These are phyloP conservation scores for Phaeophleospora eucalypticola DNA, from an alignment of 2,329 filamentous ascomycete species.

Conservation along the genomic window DNA sequence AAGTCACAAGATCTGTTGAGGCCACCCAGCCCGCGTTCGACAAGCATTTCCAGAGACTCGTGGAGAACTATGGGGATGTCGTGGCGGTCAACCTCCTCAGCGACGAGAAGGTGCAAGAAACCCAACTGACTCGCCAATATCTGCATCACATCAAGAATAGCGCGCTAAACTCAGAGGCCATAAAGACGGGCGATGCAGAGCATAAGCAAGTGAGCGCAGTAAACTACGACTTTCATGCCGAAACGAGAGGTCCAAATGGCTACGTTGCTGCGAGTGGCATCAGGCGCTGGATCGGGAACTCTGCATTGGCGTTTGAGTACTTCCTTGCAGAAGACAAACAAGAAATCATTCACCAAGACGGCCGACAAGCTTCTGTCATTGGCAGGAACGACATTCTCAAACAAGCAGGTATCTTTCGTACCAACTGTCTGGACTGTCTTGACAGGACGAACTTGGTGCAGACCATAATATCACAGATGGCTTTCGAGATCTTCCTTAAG, in stretches of 20 bases:
- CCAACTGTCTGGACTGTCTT: constrained; percentile 92
- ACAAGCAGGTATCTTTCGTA: constrained; percentile 92
- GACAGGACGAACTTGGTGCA: constrained; percentile 96
- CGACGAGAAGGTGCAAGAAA: constrained; percentile 78
- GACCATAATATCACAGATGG: constrained; percentile 92
- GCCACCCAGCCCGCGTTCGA: constrained; percentile 93
- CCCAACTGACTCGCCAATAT: constrained; percentile 76
- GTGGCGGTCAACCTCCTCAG: constrained; percentile 95
- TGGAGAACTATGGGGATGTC: constrained; percentile 80
- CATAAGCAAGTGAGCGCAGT: constrained; percentile 75
- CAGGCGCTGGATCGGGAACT: constrained; percentile 69
- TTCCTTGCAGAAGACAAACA: constrained; percentile 73
- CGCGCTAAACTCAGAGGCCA: constrained; percentile 57
- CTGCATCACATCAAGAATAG: constrained; percentile 71
- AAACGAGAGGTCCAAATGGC: constrained; percentile 78
- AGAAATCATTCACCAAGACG: constrained; percentile 44
- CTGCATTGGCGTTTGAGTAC: constrained; percentile 86
- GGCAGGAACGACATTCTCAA: constrained; percentile 59
- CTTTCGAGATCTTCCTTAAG: constrained; percentile 74
- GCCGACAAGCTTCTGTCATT: constrained; percentile 27
- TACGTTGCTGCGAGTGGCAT: constrained; percentile 91
- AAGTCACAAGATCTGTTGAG: constrained; percentile 79
- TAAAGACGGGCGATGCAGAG: constrained; percentile 47
- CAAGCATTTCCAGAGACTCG: constrained; percentile 86
- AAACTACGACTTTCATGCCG: constrained; percentile 94